Evolutionary conservation across 306 rosid species (phyloP), one percentile per base, ranked within the genome.

Genomic region (Parietaria judaica): DNA sequence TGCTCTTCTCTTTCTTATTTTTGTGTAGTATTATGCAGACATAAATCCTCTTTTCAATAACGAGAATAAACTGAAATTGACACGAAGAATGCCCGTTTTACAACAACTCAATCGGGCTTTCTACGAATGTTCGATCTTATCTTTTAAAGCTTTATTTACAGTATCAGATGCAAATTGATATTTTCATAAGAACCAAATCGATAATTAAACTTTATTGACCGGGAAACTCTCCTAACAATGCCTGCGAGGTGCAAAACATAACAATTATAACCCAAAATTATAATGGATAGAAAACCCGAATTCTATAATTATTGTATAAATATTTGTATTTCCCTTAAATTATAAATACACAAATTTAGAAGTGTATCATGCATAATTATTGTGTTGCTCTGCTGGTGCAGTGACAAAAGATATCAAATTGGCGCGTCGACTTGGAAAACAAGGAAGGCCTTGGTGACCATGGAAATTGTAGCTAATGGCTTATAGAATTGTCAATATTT

Each of bases 321-420:
- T 35, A 3, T 14, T 35, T 16, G 23, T 36, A 35, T 13, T 69
- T n/a, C 16, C 31, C 31, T 60, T 17, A 41, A 41, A 8, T 41
- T 41, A 41, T 41, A 23, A 23, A 23, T 23, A 23, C 31, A 23
- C 31, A 23, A 23, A 23, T 23, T 23, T 23, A 23, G 31, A 23
- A 2, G 31, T 23, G 1, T 23, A 23, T 2, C 15, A 16, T 17
- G 52, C 31, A 31, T 14, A 41, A 38, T 45, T 31, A 50, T 56
- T 66, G 31, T 51, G 69, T 76, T 59, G 17, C 63, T 70, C 38
- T 67, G 47, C 57, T 45, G 50, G 23, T 51, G 39, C 78, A 88
- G 99, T 92, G 99, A 88, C 65, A 79, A 88, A 82, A 78, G 99
- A 92, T 81, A 36, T 92, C 12, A 94, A 92, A 76, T 76, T 92